Base-by-base conservation (phyloP, 768 basidiomycete species). In the Rhodotorula paludigena region DNA sequence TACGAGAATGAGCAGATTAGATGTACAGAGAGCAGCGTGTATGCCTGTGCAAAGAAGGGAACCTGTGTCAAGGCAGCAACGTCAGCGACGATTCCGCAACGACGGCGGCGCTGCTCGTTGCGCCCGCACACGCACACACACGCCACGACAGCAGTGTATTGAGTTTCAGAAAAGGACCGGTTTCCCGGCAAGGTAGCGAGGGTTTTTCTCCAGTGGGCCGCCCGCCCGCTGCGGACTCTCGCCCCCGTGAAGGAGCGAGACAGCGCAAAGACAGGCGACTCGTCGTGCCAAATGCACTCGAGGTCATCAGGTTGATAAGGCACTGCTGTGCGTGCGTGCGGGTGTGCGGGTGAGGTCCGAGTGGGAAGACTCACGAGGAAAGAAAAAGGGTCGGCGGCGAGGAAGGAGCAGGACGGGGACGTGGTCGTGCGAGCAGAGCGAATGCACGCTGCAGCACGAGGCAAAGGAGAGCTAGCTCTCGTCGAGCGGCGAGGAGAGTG, bases 121-220 rank as follows among this genome's bases (percentile, higher is more conserved):
- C n/a, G n/a, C n/a, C n/a, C n/a, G n/a, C n/a, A n/a, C n/a, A n/a
- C n/a, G n/a, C n/a, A 41, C 10, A 41, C 48, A 15, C 14, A 12
- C 28, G 15, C 28, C 15, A 20, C 48, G 48, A 16, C 28, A 16
- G 12, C 32, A 23, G 30, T 12, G 18, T 18, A 21, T 51, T 32
- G 49, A 21, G 57, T 35, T 35, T 59, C 57, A 59, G 57, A 59
- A 4, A n/a, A 48, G 45, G 54, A 42, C 57, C 57, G 33, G 33
- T 59, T 59, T 21, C 57, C 33, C 33, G 57, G 57, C 41, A 59
- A 59, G 57, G 57, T 59, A 59, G 57, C 57, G 57, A 59, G 57
- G 42, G 25, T 44, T 59, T 36, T 59, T 59, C 57, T 59, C 57
- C 57, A 59, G 54, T 39, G 38, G n/a, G n/a, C 8, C 30, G 21